Percentiles rank a stretch among this genome's conserved stretches.
Evolutionary conservation across 208 protist genomes (phyloP).

Genomic region (Acanthamoeba castellanii): DNA sequence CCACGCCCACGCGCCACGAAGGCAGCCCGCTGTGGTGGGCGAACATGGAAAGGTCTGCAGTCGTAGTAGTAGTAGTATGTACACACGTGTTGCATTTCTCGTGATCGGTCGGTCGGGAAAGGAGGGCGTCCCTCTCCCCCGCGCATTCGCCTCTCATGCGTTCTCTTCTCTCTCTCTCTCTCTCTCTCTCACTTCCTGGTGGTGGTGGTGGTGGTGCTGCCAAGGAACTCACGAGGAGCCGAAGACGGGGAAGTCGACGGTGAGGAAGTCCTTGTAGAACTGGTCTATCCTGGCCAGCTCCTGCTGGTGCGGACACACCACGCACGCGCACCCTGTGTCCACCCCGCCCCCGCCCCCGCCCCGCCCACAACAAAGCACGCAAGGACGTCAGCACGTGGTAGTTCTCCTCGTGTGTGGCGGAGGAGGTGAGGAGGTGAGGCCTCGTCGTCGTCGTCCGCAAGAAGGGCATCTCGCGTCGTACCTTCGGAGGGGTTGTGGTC

Average conservation of each 20-base stretch:
- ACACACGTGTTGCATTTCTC: no score
- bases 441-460: no score
- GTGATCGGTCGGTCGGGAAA: no score
- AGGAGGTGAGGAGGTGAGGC: neutral
- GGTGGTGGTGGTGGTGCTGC: neutral
- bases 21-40: neutral
- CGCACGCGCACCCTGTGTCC: neutral
- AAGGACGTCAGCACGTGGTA: neutral
- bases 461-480: no score
- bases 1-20: no score
- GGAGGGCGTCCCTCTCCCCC: no score
- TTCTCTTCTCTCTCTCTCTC: no score
- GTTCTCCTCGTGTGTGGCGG: neutral
- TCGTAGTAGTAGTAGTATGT: no score
- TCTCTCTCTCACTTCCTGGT: neutral
- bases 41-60: no score
- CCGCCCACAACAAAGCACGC: neutral
- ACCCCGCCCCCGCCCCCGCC: no score
- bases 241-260: neutral
- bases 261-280: neutral
- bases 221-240: neutral
- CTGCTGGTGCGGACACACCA: conserved; percentile 3
- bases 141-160: no score
- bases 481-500: neutral
- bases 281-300: neutral